Evolutionary conservation across 2,329 filamentous ascomycete species (phyloP), one percentile per base, ranked within the genome.

Genomic region (Fusarium sacchari): DNA sequence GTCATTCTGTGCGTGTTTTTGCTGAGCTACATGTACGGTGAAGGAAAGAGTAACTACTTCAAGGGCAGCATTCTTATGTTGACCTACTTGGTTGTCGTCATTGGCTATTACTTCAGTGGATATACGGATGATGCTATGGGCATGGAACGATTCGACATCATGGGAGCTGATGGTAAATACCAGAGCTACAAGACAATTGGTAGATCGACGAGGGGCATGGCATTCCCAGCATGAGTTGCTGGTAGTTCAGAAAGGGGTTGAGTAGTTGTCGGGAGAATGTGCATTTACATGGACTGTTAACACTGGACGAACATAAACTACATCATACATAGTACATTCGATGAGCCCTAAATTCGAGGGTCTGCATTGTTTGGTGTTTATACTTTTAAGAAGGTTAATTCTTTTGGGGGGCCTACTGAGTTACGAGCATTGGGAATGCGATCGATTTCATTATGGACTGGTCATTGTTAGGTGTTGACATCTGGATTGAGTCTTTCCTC

Each of bases 11-110:
- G 96, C 79, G 95, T 99, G 24, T 97, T 99, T 85, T 85, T 99
- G 64, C 90, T 99, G 74, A 97, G 95, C 79, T 97, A 98, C 86
- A 96, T 99, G 87, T 97, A 98, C 78, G 94, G 96, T 58, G 96
- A 99, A 84, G 96, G 96, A 44, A 99, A 99, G 90, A 98, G 95
- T 86, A 99, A 99, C 83, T 99, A 99, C 83, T 99, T 99, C 90
- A 99, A 99, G 86, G 96, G 96, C 58, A 97, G 94, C 74, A 98
- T 98, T 76, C 87, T 99, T 59, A 91, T 98, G 72, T 86, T 99
- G 57, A 96, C 94, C 39, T 99, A 99, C 81, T 83, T 98, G 30
- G 96, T 98, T 34, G 94, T 99, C 55, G 86, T 98, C 34, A 90
- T 94, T 49, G 96, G 96, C 3, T 99, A 97, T 85, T 98, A 94